Evolutionary conservation across 176 grass and related monocot genomes (phyloP), one percentile per base, ranked within the genome.

Genomic region (Bothriochloa decipiens): DNA sequence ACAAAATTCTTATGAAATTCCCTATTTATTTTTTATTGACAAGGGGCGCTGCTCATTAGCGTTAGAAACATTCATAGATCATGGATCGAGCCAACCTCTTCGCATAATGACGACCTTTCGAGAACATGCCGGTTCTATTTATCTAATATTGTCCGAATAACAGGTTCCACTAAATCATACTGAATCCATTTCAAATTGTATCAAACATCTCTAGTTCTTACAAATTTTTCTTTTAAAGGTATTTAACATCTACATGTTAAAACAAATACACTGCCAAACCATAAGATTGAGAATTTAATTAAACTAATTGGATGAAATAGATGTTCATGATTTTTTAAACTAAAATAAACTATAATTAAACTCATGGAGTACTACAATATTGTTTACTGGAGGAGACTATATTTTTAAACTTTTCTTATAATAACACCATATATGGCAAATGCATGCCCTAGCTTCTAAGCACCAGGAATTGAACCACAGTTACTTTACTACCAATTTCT

Each of bases 1-100:
- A 52, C 28, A 53, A 0, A 81, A 16, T 81, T 81, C 63, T 81
- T 15, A 16, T 36, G 65, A 23, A 70, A 81, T 16, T 81, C 28
- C 45, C 0, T 7, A 0, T 16, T 25, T 16, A 13, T 32, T 32
- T 32, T 32, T 32, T 0, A 65, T 64, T 17, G 29, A 67, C n/a
- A 3, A 6, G 6, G 26, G 14, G 12, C 52, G 7, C 0, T 42
- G 15, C 3, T 32, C 60, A 32, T 42, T n/a, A 74, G 5, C 17
- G 18, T 18, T 18, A 8, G 5, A 57, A 22, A 11, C 5, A 55
- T 12, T 76, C 32, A 17, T 29, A 36, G n/a, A 43, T 14, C 2
- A 11, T 64, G 4, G 29, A 69, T 22, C 0, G 8, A 67, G 12
- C 42, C 26, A 11, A 55, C 4, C 16, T 75, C 32, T 74, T 50